Base-by-base conservation (phyloP, 768 basidiomycete genomes). In the Boletellus emodensis region DNA sequence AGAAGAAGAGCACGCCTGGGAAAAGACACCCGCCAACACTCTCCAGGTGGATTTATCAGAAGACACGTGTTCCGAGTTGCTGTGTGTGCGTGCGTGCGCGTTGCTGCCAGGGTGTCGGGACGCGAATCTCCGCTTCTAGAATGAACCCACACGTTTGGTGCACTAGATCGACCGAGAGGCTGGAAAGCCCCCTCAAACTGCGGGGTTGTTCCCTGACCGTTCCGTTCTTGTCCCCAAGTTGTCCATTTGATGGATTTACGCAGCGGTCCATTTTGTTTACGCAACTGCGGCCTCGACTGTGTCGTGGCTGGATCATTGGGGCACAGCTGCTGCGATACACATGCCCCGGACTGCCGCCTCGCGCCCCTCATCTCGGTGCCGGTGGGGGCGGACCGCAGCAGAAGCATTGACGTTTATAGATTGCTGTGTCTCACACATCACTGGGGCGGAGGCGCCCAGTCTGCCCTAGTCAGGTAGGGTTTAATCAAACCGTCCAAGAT, bases 151-250 rank as follows among this genome's bases (percentile, higher is more conserved):
- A 52, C 20, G 55, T 37, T 46, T 35, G 51, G 53, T 49, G 45
- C 45, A 53, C 46, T 41, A 36, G 63, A 66, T 66, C 63, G 62
- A 49, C 53, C 46, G 24, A 7, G 24, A 44, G 57, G 57, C 44
- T 44, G 17, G 28, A 39, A 41, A 37, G 46, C 48, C 49, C 65
- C 54, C 64, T 56, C 65, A 62, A 65, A 67, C 64, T 67, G 65
- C 63, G 65, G 61, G 56, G 50, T 57, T 61, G 34, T 46, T 51
- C 54, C 32, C 48, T 49, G 51, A 44, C 13, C 4, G 34, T 60
- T 28, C 49, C 56, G 43, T 59, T 51, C 45, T 18, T 33, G 24
- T 26, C 24, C 24, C 24, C 24, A 38, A 38, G 42, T 30, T 20
- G 40, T 56, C 51, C 52, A 49, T 41, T 61, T 57, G 47, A 54